Conservation (phyloP, 331 rosid genomes). For the Malus hybrid region DNA sequence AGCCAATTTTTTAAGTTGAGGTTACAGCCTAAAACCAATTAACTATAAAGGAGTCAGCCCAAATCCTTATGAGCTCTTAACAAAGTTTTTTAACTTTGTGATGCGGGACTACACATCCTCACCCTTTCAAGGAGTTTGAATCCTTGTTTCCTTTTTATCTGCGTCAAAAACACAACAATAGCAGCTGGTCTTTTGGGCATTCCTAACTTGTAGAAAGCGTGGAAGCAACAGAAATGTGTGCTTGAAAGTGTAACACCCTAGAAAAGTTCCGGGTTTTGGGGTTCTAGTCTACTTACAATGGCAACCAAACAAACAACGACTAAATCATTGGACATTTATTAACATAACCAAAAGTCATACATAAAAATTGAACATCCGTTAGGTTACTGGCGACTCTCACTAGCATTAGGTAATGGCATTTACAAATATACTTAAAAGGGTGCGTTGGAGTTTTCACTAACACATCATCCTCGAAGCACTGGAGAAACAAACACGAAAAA, state of each 20-base stretch:
- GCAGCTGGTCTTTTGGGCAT: not conserved
- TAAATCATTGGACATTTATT: too few species aligned
- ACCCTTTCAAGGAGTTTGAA: not conserved
- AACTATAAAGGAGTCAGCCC: too few species aligned
- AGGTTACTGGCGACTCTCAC: not conserved
- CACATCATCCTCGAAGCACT: not conserved
- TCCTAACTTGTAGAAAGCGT: not conserved
- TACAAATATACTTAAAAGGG: not conserved
- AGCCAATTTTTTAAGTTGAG: not conserved
- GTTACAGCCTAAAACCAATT: not conserved
- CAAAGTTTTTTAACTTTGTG: not conserved
- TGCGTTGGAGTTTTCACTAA: not conserved
- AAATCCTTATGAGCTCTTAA: not conserved
- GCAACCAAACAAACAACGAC: too few species aligned
- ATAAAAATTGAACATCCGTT: too few species aligned
- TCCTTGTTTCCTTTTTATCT: not conserved
- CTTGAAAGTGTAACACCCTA: not conserved
- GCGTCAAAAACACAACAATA: not conserved
- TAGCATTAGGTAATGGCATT: not conserved
- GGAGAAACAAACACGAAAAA: not conserved
- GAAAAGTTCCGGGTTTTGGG: too few species aligned
- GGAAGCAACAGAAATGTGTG: not conserved
- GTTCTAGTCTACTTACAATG: too few species aligned
- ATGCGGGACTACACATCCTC: not conserved
- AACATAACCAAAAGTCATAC: too few species aligned